Evolutionary conservation across 345 rosid species (phyloP), one percentile per base, ranked within the genome.

Genomic region (Euphorbia peplus): DNA sequence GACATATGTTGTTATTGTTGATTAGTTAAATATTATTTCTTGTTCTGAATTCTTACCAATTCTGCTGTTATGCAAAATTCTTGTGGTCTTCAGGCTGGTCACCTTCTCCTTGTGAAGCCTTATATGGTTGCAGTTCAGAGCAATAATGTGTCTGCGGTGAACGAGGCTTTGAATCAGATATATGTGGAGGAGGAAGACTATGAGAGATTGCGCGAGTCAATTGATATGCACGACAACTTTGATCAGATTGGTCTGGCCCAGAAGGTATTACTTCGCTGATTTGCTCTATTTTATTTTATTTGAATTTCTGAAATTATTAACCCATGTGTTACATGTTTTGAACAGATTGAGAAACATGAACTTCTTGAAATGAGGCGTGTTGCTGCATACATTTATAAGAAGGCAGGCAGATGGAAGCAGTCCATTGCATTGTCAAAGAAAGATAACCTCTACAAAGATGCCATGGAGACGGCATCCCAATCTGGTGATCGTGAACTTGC

Each of bases 321-420:
- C 15, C 37, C 54, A 60, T 59, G 63, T 68, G 15, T 67, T 64
- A 51, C 64, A 67, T 73, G 16, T 63, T 46, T 6, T 29, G 26
- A 66, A 61, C 87, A 93, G 98, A 89, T 91, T 60, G 98, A 93
- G 91, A 93, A 93, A 76, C 98, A 93, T 39, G 98, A 93, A 84
- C 97, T 93, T 71, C 86, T 93, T 67, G 98, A 93, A 78, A 93
- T 93, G 97, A 88, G 98, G 74, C 97, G 98, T n/a, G 98, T 93
- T 70, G 98, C 98, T 73, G 98, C 99, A 54, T 95, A 95, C 70
- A 91, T 95, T 44, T 95, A 95, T 84, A 95, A 95, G 72, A 95
- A 95, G 81, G 99, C 98, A 0, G 96, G 98, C 64, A 83, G 96
- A 80, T 95, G 99, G 99, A 95, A 91, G 96, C 93, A 83, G 72